Evolutionary conservation across 2,329 filamentous ascomycete genomes (phyloP).

Genomic region (Xylariaceae sp.): DNA sequence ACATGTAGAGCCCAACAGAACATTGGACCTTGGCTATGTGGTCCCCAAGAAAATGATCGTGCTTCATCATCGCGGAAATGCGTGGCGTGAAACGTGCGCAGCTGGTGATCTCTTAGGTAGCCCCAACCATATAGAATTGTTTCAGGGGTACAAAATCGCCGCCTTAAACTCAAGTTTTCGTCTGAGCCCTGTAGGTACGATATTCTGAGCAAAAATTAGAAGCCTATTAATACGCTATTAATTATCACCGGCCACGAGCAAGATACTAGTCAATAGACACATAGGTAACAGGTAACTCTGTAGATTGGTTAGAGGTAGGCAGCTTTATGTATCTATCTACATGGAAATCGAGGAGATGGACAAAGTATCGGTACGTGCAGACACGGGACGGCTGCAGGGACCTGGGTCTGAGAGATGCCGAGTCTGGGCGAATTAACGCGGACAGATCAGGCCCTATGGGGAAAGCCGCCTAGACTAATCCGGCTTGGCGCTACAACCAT

Average conservation of each 20-base stretch:
- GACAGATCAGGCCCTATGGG: slow-evolving; percentile 4
- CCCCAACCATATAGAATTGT: not conserved
- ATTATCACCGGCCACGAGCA: too few species aligned
- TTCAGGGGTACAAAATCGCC: not conserved
- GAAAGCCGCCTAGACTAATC: slow-evolving; percentile 13
- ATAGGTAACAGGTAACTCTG: too few species aligned
- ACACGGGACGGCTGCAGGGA: not conserved
- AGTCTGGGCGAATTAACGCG: slow-evolving; percentile 12
- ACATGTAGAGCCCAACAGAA: too few species aligned
- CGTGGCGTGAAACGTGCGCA: not conserved
- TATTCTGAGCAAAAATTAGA: too few species aligned
- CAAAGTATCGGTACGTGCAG: slow-evolving; percentile 1
- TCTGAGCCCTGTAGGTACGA: too few species aligned
- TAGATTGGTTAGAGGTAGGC: too few species aligned
- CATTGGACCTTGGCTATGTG: too few species aligned
- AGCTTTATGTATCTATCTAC: too few species aligned
- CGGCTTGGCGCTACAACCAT: slow-evolving; percentile 22
- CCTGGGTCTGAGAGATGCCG: not conserved
- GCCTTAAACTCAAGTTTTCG: too few species aligned
- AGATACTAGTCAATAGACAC: too few species aligned
- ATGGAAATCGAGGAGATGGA: not conserved
- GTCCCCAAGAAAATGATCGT: not conserved
- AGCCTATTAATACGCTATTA: too few species aligned
- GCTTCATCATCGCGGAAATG: not conserved
- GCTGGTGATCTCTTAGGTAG: not conserved